A percentile compares a stretch with the other conserved stretches of the same genome.
Conservation (phyloP, 495 filamentous ascomycete species). For the Penicillium psychrofluorescens region DNA sequence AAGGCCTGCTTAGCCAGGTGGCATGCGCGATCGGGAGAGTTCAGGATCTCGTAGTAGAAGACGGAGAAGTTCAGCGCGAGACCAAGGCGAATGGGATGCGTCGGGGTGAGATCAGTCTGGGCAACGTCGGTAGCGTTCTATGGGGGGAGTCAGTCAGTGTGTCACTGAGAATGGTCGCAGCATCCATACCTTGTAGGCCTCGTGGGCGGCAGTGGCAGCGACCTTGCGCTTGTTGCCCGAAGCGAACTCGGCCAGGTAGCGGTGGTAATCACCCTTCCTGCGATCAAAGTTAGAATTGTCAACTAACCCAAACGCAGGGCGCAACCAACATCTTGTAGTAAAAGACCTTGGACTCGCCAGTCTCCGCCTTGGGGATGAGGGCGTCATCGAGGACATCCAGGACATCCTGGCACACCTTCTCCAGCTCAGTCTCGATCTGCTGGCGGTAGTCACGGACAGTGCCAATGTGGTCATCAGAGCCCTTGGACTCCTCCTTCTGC, state of each 20-base stretch:
- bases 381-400: constrained; percentile 91
- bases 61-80: constrained; percentile 99
- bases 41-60: constrained; percentile 99
- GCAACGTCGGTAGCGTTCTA: constrained; percentile 98
- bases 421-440: constrained; percentile 97
- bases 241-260: constrained; percentile 98
- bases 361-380: constrained; percentile 95
- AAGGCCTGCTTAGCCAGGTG: constrained; percentile 99
- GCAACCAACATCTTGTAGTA: constrained; percentile 98
- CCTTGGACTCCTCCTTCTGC: constrained; percentile 99
- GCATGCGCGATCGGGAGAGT: constrained; percentile 97
- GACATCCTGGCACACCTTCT: constrained; percentile 98
- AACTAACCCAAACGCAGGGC: too few relatives aligned
- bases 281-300: constrained; percentile 9
- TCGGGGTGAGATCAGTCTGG: constrained; percentile 93
- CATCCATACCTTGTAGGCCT: constrained; percentile 88
- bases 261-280: constrained; percentile 99
- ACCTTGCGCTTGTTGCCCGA: constrained; percentile 98
- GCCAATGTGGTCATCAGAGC: constrained; percentile 89
- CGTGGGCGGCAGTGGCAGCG: constrained; percentile 91
- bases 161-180: constrained; percentile 2
- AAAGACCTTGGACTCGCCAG: constrained; percentile 99
- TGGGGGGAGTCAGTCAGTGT: constrained; percentile 7
- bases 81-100: constrained; percentile 96
- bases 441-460: constrained; percentile 97